Conservation (phyloP, 2,329 filamentous ascomycete genomes). For the Botryotinia globosa region DNA sequence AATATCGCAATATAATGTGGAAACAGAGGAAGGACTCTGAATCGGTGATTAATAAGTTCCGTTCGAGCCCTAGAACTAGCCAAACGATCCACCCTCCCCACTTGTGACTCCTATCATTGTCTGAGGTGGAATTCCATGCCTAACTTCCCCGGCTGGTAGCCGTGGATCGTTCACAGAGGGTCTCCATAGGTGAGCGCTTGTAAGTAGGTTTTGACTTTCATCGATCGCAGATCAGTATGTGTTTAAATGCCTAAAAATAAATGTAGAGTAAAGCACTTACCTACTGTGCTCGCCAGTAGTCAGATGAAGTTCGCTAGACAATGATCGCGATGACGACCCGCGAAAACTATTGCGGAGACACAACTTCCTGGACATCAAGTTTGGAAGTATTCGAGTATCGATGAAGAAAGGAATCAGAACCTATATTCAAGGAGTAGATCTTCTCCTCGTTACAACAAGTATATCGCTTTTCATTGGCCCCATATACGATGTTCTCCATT, state of each 20-base stretch:
- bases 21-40: background rate
- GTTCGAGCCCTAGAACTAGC: background rate
- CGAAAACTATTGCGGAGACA: background rate
- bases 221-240: background rate
- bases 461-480: background rate
- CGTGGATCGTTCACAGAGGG: background rate
- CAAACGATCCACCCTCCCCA: conserved; percentile 1
- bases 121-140: background rate
- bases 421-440: background rate
- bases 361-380: background rate
- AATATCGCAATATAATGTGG: conserved; percentile 1
- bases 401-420: background rate
- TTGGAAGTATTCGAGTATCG: background rate
- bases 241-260: background rate
- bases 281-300: background rate
- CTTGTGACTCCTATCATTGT: conserved; percentile 6
- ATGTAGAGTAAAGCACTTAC: background rate
- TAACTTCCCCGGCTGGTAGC: background rate
- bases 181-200: conserved; percentile 1
- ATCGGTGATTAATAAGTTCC: background rate
- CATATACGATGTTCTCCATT: background rate
- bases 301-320: background rate
- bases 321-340: background rate
- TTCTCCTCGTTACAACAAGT: background rate
- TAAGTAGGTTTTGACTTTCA: background rate